phyloP scores from a whole-genome alignment of 768 basidiomycete genomes.

The Kwoniella sp. region DNA sequence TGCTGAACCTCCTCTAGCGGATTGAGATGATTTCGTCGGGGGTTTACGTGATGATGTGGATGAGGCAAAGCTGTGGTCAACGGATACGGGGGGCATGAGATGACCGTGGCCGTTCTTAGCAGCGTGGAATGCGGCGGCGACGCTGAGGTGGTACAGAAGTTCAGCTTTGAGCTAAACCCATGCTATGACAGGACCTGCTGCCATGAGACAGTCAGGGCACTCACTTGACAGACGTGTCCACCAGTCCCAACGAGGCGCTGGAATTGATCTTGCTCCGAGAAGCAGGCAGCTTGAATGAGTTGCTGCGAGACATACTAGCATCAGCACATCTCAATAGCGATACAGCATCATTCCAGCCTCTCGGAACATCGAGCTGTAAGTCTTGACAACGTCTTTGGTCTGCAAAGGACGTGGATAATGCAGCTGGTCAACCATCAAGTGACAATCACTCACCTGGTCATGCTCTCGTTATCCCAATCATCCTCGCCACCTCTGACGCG shows the following conservation, averaged over 20 bases:
- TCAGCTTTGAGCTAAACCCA: background rate
- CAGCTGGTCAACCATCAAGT: background rate
- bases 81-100: constrained; percentile 22
- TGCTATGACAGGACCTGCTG: background rate
- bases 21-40: constrained; percentile 5
- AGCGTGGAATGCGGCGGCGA: constrained; percentile 48
- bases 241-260: constrained; percentile 21
- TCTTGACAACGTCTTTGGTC: no score
- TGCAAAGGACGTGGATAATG: no score
- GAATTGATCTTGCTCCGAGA: constrained; percentile 17
- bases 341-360: no score
- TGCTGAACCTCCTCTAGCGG: constrained; percentile 13
- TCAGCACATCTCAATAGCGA: no score
- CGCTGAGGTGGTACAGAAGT: constrained; percentile 19
- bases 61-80: constrained; percentile 13
- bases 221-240: constrained; percentile 46
- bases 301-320: background rate
- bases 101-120: constrained; percentile 34
- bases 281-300: constrained; percentile 36
- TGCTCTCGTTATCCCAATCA: constrained; percentile 46
- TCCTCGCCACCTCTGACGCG: constrained; percentile 24
- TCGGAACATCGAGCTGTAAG: background rate
- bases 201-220: background rate
- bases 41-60: constrained; percentile 21
- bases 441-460: constrained; percentile 30